These are phyloP conservation scores for Claviceps paspali DNA, from an alignment of 2,329 filamentous ascomycete species.

Conservation along the genomic window DNA sequence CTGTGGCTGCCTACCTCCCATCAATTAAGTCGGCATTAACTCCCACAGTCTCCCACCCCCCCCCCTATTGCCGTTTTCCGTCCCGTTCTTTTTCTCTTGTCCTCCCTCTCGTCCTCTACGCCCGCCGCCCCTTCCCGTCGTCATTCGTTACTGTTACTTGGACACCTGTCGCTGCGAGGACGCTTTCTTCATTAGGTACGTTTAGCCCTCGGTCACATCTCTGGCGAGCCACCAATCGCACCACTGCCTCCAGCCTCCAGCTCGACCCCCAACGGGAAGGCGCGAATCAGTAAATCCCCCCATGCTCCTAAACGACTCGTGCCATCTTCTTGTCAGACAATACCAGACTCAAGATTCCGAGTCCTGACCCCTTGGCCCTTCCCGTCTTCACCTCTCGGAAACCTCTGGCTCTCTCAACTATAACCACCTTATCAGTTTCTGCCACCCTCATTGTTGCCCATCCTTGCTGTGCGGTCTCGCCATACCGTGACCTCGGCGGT, in stretches of 20 bases:
- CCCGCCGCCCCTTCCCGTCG: too few relatives aligned
- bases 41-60: too few relatives aligned
- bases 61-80: too few relatives aligned
- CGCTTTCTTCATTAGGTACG: too few relatives aligned
- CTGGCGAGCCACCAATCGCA: slow-evolving; percentile 1
- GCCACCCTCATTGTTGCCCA: neutral
- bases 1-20: too few relatives aligned
- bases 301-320: slow-evolving; percentile 6
- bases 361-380: neutral
- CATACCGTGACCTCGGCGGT: neutral
- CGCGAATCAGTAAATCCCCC: neutral
- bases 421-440: too few relatives aligned
- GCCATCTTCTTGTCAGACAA: slow-evolving; percentile 2
- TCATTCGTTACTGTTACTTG: too few relatives aligned
- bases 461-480: neutral
- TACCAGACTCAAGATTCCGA: neutral
- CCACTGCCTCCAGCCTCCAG: neutral
- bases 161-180: too few relatives aligned
- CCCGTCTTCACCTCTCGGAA: neutral
- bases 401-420: neutral
- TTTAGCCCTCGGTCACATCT: too few relatives aligned
- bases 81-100: too few relatives aligned
- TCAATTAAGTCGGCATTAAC: too few relatives aligned
- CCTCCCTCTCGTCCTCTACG: too few relatives aligned
- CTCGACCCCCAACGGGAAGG: neutral